Conservation (phyloP, 768 basidiomycete species). For the Lentinula sp. region DNA sequence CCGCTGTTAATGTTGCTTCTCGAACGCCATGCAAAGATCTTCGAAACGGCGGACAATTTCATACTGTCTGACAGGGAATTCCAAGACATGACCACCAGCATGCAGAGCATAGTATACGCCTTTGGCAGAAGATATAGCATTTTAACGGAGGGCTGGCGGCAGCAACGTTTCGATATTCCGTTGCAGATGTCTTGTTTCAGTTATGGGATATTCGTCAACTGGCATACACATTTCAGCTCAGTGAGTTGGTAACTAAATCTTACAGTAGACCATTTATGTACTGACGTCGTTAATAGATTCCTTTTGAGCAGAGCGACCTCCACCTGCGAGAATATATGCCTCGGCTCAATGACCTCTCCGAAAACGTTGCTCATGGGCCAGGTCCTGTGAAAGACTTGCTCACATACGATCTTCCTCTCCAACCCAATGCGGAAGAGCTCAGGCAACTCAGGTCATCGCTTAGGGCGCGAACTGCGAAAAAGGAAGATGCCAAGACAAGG, state of each 20-base stretch:
- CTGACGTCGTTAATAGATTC: not conserved
- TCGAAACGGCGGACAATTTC: constrained; percentile 9
- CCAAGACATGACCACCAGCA: constrained; percentile 9
- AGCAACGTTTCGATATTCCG: constrained; percentile 10
- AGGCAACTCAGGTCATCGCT: not conserved
- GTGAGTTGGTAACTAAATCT: not conserved
- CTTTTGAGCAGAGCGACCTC: not conserved
- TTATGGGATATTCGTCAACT: constrained; percentile 13
- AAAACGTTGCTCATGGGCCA: not conserved
- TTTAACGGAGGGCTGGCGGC: constrained; percentile 12
- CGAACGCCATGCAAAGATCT: constrained; percentile 11
- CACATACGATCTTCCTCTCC: constrained; percentile 2
- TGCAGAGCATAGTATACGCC: constrained; percentile 8
- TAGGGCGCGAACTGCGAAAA: not conserved
- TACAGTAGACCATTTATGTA: not conserved
- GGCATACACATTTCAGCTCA: constrained; percentile 7
- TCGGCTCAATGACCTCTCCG: not conserved
- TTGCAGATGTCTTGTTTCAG: constrained; percentile 11
- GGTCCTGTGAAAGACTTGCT: not conserved
- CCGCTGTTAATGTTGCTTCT: constrained; percentile 10
- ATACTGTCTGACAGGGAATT: constrained; percentile 13
- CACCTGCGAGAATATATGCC: not conserved
- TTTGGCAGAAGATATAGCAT: constrained; percentile 12
- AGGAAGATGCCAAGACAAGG: not conserved
- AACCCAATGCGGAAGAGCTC: constrained; percentile 3